These are phyloP conservation scores for Rutstroemia sp. DNA, from an alignment of 2,329 filamentous ascomycete species.

Conservation along the genomic window DNA sequence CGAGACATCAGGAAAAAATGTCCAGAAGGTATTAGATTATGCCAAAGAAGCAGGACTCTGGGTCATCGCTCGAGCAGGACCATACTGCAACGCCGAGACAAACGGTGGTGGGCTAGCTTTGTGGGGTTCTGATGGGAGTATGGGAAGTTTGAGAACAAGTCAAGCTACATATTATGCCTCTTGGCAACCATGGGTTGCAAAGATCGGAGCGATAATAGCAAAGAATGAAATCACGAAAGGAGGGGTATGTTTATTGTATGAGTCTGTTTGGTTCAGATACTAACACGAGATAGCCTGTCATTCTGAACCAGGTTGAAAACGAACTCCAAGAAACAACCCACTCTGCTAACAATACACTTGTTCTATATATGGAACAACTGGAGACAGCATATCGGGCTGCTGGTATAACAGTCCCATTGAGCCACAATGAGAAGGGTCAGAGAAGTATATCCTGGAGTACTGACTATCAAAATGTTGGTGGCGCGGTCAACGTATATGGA, in stretches of 20 bases:
- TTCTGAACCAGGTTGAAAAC: constrained; percentile 47
- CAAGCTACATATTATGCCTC: constrained; percentile 37
- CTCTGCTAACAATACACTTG: constrained; percentile 36
- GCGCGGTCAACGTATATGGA: constrained; percentile 43
- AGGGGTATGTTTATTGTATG: constrained; percentile 27
- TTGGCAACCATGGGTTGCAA: constrained; percentile 41
- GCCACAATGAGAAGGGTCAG: constrained; percentile 45
- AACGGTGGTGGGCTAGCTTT: constrained; percentile 39
- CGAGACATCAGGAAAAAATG: constrained; percentile 41
- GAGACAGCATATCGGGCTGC: constrained; percentile 38
- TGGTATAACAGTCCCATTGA: constrained; percentile 42
- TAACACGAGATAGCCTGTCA: constrained; percentile 32
- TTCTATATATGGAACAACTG: constrained; percentile 46
- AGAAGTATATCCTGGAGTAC: constrained; percentile 43
- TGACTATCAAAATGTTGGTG: constrained; percentile 49
- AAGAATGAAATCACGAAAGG: constrained; percentile 43
- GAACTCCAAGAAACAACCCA: constrained; percentile 41
- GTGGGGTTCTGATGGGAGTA: constrained; percentile 40
- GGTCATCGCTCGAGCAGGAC: constrained; percentile 43
- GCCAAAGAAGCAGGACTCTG: constrained; percentile 45
- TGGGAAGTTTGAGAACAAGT: constrained; percentile 36
- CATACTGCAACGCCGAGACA: constrained; percentile 45
- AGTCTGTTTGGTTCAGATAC: constrained; percentile 35
- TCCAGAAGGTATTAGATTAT: constrained; percentile 42
- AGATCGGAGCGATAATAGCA: constrained; percentile 40